A percentile compares a stretch with the other conserved stretches of the same genome.
phyloP scores from a whole-genome alignment of 2,329 filamentous ascomycete genomes.

The Fusarium sp. region DNA sequence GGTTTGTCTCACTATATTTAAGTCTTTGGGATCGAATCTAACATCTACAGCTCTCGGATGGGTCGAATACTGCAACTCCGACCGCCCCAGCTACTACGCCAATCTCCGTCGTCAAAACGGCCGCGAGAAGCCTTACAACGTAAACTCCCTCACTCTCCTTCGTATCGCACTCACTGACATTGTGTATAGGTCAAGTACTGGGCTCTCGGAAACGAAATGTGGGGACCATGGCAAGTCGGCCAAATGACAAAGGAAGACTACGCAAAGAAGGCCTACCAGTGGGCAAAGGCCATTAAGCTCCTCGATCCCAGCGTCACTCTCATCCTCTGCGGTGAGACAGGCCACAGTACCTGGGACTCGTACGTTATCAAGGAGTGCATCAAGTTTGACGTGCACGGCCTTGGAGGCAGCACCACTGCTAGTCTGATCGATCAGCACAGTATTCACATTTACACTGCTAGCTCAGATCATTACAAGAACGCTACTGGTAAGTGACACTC shows the following conservation, averaged over 20 bases:
- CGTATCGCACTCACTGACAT: neutral
- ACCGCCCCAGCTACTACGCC: slow-evolving; percentile 81
- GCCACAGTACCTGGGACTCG: slow-evolving; percentile 76
- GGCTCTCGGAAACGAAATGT: slow-evolving; percentile 82
- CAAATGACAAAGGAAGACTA: slow-evolving; percentile 77
- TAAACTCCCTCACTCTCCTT: neutral
- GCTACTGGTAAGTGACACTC: slow-evolving; percentile 54
- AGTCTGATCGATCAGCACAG: slow-evolving; percentile 80
- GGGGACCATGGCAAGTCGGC: slow-evolving; percentile 74
- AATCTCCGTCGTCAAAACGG: slow-evolving; percentile 82
- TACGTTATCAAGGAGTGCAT: slow-evolving; percentile 77
- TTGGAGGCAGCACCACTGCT: slow-evolving; percentile 49
- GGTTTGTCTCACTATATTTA: slow-evolving; percentile 30
- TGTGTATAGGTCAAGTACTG: slow-evolving; percentile 75
- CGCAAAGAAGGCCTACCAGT: slow-evolving; percentile 74
- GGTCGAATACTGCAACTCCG: slow-evolving; percentile 88
- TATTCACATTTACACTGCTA: slow-evolving; percentile 81
- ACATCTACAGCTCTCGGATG: slow-evolving; percentile 68
- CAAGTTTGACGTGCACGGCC: slow-evolving; percentile 51
- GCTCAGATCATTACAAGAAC: slow-evolving; percentile 59
- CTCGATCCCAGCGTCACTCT: slow-evolving; percentile 75
- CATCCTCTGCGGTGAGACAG: slow-evolving; percentile 80
- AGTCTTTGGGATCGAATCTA: neutral
- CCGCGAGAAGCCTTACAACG: slow-evolving; percentile 78
- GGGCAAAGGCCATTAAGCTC: slow-evolving; percentile 78